phyloP scores from a whole-genome alignment of 106 monocot species.

The Phalaenopsis equestris region DNA sequence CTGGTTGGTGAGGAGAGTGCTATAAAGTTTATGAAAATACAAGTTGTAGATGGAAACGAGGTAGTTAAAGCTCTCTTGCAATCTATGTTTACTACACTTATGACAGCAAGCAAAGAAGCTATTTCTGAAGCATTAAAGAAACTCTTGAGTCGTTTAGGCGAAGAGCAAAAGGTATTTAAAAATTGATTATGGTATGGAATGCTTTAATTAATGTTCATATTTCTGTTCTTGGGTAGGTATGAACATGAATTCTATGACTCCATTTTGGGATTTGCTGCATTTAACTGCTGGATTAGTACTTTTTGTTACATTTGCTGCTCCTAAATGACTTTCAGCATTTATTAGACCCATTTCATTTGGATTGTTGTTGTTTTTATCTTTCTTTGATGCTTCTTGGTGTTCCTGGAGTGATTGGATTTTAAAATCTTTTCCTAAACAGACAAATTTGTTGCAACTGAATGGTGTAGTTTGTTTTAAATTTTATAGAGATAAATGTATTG shows the following conservation, averaged over 20 bases:
- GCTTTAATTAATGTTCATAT: neutral
- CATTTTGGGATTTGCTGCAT: neutral
- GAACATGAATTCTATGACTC: neutral
- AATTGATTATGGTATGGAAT: neutral
- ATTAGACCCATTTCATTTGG: too few relatives aligned
- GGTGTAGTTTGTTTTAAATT: too few relatives aligned
- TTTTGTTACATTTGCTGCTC: too few relatives aligned
- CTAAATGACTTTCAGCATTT: too few relatives aligned
- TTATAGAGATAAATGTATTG: too few relatives aligned
- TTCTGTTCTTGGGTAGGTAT: neutral
- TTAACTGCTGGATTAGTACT: neutral
- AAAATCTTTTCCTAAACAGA: too few relatives aligned
- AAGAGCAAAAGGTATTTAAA: constrained; percentile 53
- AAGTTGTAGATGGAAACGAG: constrained; percentile 20
- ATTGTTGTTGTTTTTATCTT: too few relatives aligned
- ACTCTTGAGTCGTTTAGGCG: constrained; percentile 41
- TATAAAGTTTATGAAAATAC: constrained; percentile 20
- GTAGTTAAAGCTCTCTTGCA: constrained; percentile 32
- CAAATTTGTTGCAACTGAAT: too few relatives aligned
- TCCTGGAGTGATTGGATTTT: too few relatives aligned
- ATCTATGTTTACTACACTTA: constrained; percentile 66
- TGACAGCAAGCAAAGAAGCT: constrained; percentile 56
- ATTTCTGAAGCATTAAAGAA: constrained; percentile 46
- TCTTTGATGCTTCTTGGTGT: too few relatives aligned
- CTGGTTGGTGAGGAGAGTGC: constrained; percentile 44